A percentile compares a stretch with the other conserved stretches of the same genome.
Evolutionary conservation across 164 flowering plant genomes (phyloP).

Genomic region (Tetracentron sinense): DNA sequence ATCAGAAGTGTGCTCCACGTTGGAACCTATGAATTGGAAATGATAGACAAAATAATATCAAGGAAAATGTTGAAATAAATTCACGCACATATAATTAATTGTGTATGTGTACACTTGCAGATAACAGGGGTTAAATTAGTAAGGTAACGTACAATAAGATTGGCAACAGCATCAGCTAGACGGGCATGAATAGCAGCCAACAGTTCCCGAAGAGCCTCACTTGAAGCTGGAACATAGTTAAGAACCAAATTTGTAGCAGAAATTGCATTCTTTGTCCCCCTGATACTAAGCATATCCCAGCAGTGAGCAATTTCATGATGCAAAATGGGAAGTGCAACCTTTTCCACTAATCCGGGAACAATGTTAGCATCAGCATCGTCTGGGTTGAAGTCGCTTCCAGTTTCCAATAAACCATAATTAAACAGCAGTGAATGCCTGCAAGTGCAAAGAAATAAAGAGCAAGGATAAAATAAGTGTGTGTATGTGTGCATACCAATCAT

Average conservation of each 20-base stretch:
- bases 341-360: constrained; percentile 81
- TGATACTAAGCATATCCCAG: constrained; percentile 90
- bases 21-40: constrained; percentile 60
- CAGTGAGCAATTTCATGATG: constrained; percentile 80
- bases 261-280: constrained; percentile 73
- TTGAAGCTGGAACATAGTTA: constrained; percentile 58
- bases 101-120: neutral
- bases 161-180: constrained; percentile 63
- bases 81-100: neutral
- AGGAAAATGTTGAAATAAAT: neutral
- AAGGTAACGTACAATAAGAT: constrained; percentile 44
- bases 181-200: constrained; percentile 60
- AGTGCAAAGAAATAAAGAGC: neutral
- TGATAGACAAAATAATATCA: constrained; percentile 6
- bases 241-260: constrained; percentile 66
- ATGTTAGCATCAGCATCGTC: constrained; percentile 83
- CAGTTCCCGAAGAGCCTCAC: constrained; percentile 63
- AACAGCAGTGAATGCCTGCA: constrained; percentile 79
- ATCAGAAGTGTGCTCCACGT: constrained; percentile 67
- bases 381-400: constrained; percentile 40
- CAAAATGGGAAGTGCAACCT: constrained; percentile 82
- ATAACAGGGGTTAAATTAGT: neutral
- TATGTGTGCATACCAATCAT: no score
- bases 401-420: constrained; percentile 66
- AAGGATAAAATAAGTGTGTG: neutral